phyloP scores from a whole-genome alignment of 2,329 filamentous ascomycete species.

The Pseudogymnoascus sp. region DNA sequence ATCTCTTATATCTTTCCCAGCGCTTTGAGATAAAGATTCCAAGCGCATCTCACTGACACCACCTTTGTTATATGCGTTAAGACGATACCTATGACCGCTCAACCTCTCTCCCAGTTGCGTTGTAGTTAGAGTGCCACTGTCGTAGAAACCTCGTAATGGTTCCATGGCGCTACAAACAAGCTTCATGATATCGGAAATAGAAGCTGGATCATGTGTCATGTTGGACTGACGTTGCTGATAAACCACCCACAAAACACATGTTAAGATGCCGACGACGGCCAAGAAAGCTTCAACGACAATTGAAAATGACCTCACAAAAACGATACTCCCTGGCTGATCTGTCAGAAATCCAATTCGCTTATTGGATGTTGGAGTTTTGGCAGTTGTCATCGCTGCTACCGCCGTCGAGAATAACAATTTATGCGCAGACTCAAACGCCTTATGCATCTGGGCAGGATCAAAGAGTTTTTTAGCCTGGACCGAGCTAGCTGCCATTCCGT shows the following conservation, averaged over 20 bases:
- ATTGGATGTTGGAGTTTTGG: not conserved
- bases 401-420: conserved; percentile 33
- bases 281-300: conserved; percentile 23
- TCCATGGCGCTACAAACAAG: conserved; percentile 14
- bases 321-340: conserved; percentile 15
- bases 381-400: conserved; percentile 15
- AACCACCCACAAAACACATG: conserved; percentile 16
- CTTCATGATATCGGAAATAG: conserved; percentile 22
- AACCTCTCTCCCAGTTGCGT: not conserved
- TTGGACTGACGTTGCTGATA: conserved; percentile 17
- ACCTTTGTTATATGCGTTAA: not conserved
- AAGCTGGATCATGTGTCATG: conserved; percentile 24
- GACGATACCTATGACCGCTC: not conserved
- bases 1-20: not conserved
- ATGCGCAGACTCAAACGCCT: conserved; percentile 34
- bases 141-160: not conserved
- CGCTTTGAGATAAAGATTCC: not conserved
- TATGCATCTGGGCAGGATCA: conserved; percentile 26
- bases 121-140: conserved; percentile 10
- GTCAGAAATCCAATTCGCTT: not conserved
- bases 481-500: conserved; percentile 29
- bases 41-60: not conserved
- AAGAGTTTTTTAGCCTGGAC: conserved; percentile 27
- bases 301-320: conserved; percentile 21
- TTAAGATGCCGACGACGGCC: conserved; percentile 17